Evolutionary conservation across 2,329 filamentous ascomycete species (phyloP).

Genomic region (Fusarium sacchari): DNA sequence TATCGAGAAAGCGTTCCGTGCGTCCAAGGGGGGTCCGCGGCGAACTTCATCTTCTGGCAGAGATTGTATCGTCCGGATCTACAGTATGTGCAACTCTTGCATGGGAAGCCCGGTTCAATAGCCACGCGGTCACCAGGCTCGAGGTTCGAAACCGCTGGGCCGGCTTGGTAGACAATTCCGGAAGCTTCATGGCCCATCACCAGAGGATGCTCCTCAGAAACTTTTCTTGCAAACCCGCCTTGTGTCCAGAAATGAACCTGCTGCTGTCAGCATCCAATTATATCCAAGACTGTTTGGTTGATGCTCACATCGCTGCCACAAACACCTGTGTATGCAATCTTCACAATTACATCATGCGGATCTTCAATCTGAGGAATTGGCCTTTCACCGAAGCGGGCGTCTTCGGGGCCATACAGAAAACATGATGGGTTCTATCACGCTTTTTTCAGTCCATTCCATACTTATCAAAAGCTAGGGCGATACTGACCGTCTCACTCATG

Average conservation of each 20-base stretch:
- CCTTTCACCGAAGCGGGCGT: conserved; percentile 30
- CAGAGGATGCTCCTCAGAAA: conserved; percentile 81
- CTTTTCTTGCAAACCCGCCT: conserved; percentile 81
- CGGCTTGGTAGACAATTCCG: conserved; percentile 78
- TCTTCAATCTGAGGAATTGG: conserved; percentile 40
- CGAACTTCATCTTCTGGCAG: conserved; percentile 87
- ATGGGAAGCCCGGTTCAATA: conserved; percentile 88
- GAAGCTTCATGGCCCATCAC: conserved; percentile 76
- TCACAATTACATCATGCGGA: conserved; percentile 38
- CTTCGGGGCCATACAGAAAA: conserved; percentile 36
- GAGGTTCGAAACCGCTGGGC: conserved; percentile 69
- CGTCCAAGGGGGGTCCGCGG: conserved; percentile 84
- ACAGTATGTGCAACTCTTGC: conserved; percentile 80
- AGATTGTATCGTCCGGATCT: conserved; percentile 88
- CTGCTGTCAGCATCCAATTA: not conserved
- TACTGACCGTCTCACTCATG: conserved; percentile 13
- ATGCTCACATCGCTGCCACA: conserved; percentile 43
- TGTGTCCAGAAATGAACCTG: conserved; percentile 87
- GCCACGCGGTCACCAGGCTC: conserved; percentile 85
- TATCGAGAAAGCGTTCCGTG: conserved; percentile 90
- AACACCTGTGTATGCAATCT: conserved; percentile 40
- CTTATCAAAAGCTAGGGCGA: too few relatives aligned
- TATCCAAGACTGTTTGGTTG: not conserved
- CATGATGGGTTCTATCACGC: conserved; percentile 29
- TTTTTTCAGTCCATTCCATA: not conserved